Evolutionary conservation across 306 rosid genomes (phyloP), one percentile per base, ranked within the genome.

Genomic region (Parietaria judaica): DNA sequence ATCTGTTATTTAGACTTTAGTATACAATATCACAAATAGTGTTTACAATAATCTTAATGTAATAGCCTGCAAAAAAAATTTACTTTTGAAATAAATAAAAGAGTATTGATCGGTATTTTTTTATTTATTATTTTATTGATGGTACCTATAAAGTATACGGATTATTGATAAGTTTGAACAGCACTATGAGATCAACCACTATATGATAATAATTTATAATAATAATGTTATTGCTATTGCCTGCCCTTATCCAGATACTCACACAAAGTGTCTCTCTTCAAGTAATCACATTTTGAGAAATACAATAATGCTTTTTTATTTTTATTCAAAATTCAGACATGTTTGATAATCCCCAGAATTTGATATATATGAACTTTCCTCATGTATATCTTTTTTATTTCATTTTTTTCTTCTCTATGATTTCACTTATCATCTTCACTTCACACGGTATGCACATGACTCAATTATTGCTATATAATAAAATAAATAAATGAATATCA

Each of bases 381-480:
- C 34, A 14, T 58, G 9, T 7, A 38, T 4, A 39, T 44, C 23
- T 59, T 57, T 59, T 10, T 38, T 4, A n/a, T 44, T 59, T 57
- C 41, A 4, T 38, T 23, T 23, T 23, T 23, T 23, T 3, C 36
- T 6, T 11, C 9, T 49, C 10, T 34, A 48, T 49, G 66, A 35
- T 63, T 49, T 50, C 31, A 34, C 36, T 63, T 63, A 36, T 63
- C 16, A 50, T 50, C 53, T 14, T 11, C 31, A 23, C n/a, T n/a
- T n/a, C 14, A 6, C 55, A 63, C 36, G n/a, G 15, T 36, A 31
- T 35, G 49, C 57, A 63, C 66, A 36, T 63, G 53, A 63, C 23
- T 14, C 48, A 50, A 63, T 49, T 38, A 57, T 61, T 51, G 44
- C 34, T 35, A 35, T 11, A 8, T 8, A 4, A 6, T n/a, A 37